phyloP scores from a whole-genome alignment of 2,329 filamentous ascomycete species.

The Fusarium devonianum region DNA sequence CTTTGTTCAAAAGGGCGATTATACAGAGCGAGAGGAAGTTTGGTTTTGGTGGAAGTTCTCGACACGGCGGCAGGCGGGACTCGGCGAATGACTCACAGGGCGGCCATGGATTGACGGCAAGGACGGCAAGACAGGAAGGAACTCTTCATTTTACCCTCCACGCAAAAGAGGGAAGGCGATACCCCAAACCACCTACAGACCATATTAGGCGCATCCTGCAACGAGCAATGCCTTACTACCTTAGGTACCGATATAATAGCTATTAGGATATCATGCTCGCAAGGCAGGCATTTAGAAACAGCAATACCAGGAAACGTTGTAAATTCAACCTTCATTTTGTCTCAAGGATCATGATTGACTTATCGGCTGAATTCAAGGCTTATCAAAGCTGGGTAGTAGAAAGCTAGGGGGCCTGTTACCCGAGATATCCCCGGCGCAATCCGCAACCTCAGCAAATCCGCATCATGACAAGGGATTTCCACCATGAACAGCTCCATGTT shows the following conservation, averaged over 20 bases:
- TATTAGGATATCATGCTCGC: background rate
- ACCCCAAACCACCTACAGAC: constrained; percentile 29
- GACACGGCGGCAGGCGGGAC: constrained; percentile 6
- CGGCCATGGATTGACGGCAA: constrained; percentile 3
- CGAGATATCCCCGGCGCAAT: constrained; percentile 40
- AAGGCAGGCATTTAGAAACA: constrained; percentile 18
- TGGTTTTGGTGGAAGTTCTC: too few relatives aligned
- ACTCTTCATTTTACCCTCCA: constrained; percentile 30
- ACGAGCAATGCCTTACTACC: too few relatives aligned
- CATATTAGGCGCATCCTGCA: constrained; percentile 17
- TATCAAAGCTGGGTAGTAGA: background rate
- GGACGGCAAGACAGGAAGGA: constrained; percentile 7
- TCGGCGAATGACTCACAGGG: constrained; percentile 7
- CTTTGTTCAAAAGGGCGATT: too few relatives aligned
- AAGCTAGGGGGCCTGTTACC: constrained; percentile 9
- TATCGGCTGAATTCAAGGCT: background rate
- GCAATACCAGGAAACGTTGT: constrained; percentile 20
- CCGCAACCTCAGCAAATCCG: constrained; percentile 18
- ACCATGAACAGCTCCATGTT: background rate
- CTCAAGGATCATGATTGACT: background rate
- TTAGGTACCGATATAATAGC: background rate
- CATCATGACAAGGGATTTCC: constrained; percentile 22
- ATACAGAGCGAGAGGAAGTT: too few relatives aligned
- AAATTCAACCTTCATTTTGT: background rate
- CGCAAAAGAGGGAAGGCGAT: constrained; percentile 39